Conservation (phyloP, 768 basidiomycete species). For the Exsudoporus frostii region DNA sequence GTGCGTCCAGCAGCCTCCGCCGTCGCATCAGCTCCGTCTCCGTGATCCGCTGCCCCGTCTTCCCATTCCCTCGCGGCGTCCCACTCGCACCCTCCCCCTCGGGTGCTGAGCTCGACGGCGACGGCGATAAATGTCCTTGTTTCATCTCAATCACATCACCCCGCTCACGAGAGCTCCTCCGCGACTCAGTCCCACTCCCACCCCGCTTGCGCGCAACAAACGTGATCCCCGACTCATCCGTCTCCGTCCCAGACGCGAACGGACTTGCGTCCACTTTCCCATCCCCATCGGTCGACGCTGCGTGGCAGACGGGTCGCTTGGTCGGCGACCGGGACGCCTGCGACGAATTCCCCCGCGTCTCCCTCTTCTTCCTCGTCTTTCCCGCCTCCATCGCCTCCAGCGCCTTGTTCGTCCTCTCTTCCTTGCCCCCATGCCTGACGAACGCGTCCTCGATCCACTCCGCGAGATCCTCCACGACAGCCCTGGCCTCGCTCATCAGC, state of each 20-base stretch:
- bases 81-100: constrained; percentile 28
- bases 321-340: constrained; percentile 21
- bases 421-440: constrained; percentile 30
- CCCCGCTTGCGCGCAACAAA: constrained; percentile 60
- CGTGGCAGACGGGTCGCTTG: constrained; percentile 13
- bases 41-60: constrained; percentile 66
- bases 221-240: constrained; percentile 66
- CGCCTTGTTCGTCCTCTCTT: constrained; percentile 18
- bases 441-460: constrained; percentile 92
- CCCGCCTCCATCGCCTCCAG: constrained; percentile 16
- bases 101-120: background rate
- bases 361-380: constrained; percentile 27
- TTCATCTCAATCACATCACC: constrained; percentile 13
- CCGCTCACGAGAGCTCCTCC: constrained; percentile 21
- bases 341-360: constrained; percentile 20
- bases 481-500: constrained; percentile 78
- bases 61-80: constrained; percentile 35
- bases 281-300: background rate
- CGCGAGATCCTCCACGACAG: constrained; percentile 76
- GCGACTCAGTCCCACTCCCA: constrained; percentile 22
- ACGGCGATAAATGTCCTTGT: constrained; percentile 16
- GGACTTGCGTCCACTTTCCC: constrained; percentile 24
- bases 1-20: constrained; percentile 71
- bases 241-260: constrained; percentile 56
- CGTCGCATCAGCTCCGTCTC: constrained; percentile 78